phyloP scores from a whole-genome alignment of 2,329 filamentous ascomycete genomes.

The Diaporthe citrichinensis region DNA sequence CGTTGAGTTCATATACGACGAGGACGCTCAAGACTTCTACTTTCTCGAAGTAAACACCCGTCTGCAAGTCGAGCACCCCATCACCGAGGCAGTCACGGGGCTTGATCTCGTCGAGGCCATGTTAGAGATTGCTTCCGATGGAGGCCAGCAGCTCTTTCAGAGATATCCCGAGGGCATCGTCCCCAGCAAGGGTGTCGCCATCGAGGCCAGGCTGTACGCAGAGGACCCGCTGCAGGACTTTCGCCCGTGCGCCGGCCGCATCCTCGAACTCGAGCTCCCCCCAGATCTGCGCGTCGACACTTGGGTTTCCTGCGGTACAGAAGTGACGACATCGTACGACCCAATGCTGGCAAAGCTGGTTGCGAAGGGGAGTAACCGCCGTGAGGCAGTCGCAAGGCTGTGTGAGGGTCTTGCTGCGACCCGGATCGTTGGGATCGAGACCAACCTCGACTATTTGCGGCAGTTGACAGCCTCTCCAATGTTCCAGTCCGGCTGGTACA shows the following conservation, averaged over 20 bases:
- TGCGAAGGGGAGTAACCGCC: neutral
- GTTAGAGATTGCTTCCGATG: neutral
- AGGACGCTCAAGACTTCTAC: neutral
- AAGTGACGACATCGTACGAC: neutral
- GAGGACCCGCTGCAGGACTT: neutral
- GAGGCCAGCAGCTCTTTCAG: neutral
- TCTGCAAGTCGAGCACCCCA: constrained; percentile 3
- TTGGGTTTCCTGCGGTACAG: neutral
- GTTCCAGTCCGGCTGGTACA: neutral
- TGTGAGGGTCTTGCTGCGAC: neutral
- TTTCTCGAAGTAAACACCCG: constrained; percentile 7
- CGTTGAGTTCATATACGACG: neutral
- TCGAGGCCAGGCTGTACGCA: constrained; percentile 12
- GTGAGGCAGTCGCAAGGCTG: neutral
- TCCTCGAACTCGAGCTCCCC: neutral
- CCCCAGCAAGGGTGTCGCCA: neutral
- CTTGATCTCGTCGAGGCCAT: constrained; percentile 21
- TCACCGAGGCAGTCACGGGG: constrained; percentile 10
- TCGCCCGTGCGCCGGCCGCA: neutral
- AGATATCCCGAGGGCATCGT: neutral
- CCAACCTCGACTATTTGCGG: neutral
- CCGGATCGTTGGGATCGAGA: neutral
- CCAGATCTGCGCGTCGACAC: neutral
- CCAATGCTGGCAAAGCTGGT: constrained; percentile 13
- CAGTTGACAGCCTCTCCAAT: neutral